Evolutionary conservation across 257 asterid genomes (phyloP).

Genomic region (Gentiana macrophylla): DNA sequence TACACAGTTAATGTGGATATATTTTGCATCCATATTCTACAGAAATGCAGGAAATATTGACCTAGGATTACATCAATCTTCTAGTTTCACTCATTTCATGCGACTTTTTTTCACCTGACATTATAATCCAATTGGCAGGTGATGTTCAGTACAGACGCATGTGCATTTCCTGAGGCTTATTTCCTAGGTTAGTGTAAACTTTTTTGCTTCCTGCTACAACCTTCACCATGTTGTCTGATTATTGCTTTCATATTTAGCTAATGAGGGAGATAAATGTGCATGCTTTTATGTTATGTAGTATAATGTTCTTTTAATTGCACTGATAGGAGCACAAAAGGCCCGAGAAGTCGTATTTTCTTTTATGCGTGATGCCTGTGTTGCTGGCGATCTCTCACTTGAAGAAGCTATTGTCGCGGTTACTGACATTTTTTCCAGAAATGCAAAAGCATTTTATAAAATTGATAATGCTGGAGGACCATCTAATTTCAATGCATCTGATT

Average conservation of each 20-base stretch:
- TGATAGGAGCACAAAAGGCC: slow-evolving; percentile 77
- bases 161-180: slow-evolving; percentile 77
- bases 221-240: too few relatives aligned
- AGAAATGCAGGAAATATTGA: not conserved
- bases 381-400: slow-evolving; percentile 72
- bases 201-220: too few relatives aligned
- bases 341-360: slow-evolving; percentile 72
- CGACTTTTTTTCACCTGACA: slow-evolving; percentile 8
- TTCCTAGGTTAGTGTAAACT: slow-evolving; percentile 55
- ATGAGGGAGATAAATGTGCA: too few relatives aligned
- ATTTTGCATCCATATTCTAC: not conserved
- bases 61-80: slow-evolving; percentile 1
- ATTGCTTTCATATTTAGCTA: too few relatives aligned
- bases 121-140: slow-evolving; percentile 44
- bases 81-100: not conserved
- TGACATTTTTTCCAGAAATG: slow-evolving; percentile 57
- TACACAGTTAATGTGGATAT: too few relatives aligned
- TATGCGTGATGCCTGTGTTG: slow-evolving; percentile 68
- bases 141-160: slow-evolving; percentile 94
- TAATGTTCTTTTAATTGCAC: slow-evolving; percentile 13
- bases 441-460: slow-evolving; percentile 62
- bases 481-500: slow-evolving; percentile 21
- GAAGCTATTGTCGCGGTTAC: slow-evolving; percentile 71
- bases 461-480: slow-evolving; percentile 23
- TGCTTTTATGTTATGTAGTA: too few relatives aligned